Conservation (phyloP, 352 stramenopile genomes). For the Globisporangium paroecandrum region DNA sequence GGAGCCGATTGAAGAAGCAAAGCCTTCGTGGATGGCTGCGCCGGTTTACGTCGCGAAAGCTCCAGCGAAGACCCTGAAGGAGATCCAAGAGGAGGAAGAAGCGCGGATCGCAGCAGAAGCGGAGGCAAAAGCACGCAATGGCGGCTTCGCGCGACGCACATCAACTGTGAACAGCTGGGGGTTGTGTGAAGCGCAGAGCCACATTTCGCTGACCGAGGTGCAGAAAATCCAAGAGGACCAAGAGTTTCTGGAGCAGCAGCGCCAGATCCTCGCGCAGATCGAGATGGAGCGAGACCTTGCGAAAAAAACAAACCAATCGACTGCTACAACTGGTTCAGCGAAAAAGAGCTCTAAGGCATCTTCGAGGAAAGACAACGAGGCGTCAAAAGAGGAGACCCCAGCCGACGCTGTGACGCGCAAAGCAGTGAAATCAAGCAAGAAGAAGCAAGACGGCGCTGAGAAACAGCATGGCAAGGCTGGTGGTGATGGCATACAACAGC, state of each 20-base stretch:
- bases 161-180: constrained; percentile 77
- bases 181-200: constrained; percentile 32
- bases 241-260: constrained; percentile 60
- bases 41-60: constrained; percentile 4
- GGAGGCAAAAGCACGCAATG: constrained; percentile 43
- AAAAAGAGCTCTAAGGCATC: not conserved
- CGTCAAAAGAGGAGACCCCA: not conserved
- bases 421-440: not conserved
- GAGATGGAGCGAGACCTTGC: constrained; percentile 18
- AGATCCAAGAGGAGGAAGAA: constrained; percentile 71
- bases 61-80: constrained; percentile 42
- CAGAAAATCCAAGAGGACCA: constrained; percentile 64
- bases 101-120: constrained; percentile 32
- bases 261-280: constrained; percentile 62
- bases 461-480: not conserved
- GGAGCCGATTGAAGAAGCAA: constrained; percentile 2
- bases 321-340: not conserved
- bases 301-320: not conserved
- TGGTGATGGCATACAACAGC: not conserved
- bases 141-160: constrained; percentile 26
- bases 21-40: constrained; percentile 8
- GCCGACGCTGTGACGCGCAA: not conserved
- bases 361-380: not conserved
- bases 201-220: constrained; percentile 61
- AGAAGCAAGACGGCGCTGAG: not conserved